Base-by-base conservation (phyloP, 1,139 yeast species). In the Geotrichum aggregatum region DNA sequence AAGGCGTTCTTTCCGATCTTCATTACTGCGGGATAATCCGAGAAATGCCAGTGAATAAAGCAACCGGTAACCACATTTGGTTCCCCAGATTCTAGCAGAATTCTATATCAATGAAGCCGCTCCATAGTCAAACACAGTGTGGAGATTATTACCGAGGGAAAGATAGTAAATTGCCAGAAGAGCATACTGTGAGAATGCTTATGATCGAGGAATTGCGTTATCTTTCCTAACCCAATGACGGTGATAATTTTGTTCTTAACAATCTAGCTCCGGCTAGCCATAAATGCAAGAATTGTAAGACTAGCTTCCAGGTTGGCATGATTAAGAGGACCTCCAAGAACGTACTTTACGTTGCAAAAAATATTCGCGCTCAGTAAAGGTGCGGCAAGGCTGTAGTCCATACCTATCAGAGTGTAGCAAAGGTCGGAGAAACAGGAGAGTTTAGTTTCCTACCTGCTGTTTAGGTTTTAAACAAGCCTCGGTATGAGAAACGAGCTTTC, bases 181-280 rank as follows among this genome's bases (percentile, higher is more conserved):
- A 3, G 30, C 42, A 11, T 18, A 16, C 4, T n/a, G 13, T 14
- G 42, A 10, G 22, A 21, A n/a, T 22, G 30, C 4, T 21, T 14
- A 13, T 22, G 30, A 19, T 39, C 30, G n/a, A 39, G 16, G 16
- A 28, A 39, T 16, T 18, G 30, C 18, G 22, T 11, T 11, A 39
- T 39, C 14, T 30, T 19, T 5, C 22, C 42, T 4, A 39, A 16
- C 22, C 4, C 30, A 3, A 39, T 19, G 10, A n/a, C 30, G 30
- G 22, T 39, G 14, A 39, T n/a, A 22, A 39, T 39, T 22, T 39
- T 30, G 22, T 39, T 28, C 16, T 39, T 39, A n/a, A 39, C 22
- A 7, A 18, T 21, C 10, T 39, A 5, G 10, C 22, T 18, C 10
- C 42, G 30, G 14, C 10, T 39, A 14, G 42, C 42, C 42, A 39